phyloP scores from a whole-genome alignment of 331 rosid genomes.

The Malus hybrid region DNA sequence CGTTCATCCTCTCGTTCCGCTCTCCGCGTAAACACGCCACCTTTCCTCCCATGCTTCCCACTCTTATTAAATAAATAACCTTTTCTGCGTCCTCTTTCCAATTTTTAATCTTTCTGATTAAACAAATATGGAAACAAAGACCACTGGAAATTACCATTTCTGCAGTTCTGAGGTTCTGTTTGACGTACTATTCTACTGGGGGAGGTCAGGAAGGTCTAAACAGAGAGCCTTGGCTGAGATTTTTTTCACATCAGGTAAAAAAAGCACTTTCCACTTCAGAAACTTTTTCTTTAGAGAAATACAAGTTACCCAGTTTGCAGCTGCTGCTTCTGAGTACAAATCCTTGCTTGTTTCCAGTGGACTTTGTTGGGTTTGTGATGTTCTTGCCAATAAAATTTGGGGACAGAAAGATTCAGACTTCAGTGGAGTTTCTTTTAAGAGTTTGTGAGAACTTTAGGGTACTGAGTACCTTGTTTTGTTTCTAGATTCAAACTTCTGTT shows the following conservation, averaged over 20 bases:
- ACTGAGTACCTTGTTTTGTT: not conserved
- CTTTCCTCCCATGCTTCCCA: not conserved
- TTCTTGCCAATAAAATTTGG: not conserved
- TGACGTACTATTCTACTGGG: not conserved
- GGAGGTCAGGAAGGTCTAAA: not conserved
- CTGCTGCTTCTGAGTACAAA: not conserved
- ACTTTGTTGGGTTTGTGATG: not conserved
- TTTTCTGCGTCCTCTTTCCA: not conserved
- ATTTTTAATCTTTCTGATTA: no score
- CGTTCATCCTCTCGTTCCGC: no score
- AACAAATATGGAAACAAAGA: not conserved
- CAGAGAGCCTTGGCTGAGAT: not conserved
- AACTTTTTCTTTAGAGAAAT: not conserved
- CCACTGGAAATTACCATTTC: not conserved
- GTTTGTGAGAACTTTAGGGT: not conserved
- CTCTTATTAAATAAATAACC: not conserved
- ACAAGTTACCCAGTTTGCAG: not conserved
- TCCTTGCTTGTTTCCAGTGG: not conserved
- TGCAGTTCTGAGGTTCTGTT: not conserved
- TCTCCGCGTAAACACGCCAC: no score
- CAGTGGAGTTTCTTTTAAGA: constrained; percentile 4
- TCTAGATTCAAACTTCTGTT: not conserved
- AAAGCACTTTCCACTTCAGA: not conserved
- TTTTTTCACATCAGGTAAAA: not conserved
- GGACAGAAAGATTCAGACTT: not conserved